A percentile compares a stretch with the other conserved stretches of the same genome.
Evolutionary conservation across 169 alveolate species (phyloP).

Genomic region (Plasmodium gallinaceum): DNA sequence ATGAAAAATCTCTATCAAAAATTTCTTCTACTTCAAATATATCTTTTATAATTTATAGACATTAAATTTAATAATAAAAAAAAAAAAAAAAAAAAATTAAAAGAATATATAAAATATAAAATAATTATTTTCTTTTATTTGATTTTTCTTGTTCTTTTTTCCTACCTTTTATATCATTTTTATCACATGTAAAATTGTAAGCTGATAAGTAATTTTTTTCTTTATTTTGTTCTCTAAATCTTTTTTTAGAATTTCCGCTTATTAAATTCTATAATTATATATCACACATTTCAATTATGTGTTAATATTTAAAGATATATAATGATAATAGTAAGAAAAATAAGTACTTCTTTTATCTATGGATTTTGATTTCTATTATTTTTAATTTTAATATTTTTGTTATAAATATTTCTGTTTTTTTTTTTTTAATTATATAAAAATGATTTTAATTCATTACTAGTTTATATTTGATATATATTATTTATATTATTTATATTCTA

Average conservation of each 20-base stretch:
- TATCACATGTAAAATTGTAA: constrained; percentile 32
- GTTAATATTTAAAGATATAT: not conserved
- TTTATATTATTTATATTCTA: not conserved
- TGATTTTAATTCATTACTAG: not conserved
- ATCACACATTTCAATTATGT: constrained; percentile 14
- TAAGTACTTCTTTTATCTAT: not conserved
- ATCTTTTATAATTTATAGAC: constrained; percentile 11
- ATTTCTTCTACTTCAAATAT: constrained; percentile 52
- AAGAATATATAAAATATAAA: not conserved
- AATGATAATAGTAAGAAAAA: not conserved
- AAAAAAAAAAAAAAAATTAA: not conserved
- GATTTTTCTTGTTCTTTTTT: not conserved
- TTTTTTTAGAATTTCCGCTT: constrained; percentile 24
- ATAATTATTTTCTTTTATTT: constrained; percentile 3
- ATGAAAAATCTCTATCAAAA: constrained; percentile 58
- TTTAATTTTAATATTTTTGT: not conserved
- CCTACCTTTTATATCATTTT: constrained; percentile 45
- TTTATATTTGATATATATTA: not conserved
- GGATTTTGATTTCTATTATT: not conserved
- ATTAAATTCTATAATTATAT: constrained; percentile 49
- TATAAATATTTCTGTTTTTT: constrained; percentile 6
- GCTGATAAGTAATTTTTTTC: constrained; percentile 68
- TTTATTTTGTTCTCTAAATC: constrained; percentile 21
- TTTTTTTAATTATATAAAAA: not conserved
- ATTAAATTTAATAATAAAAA: not conserved